These are phyloP conservation scores for Xylariaceae sp. DNA, from an alignment of 2,329 filamentous ascomycete genomes.

Conservation along the genomic window DNA sequence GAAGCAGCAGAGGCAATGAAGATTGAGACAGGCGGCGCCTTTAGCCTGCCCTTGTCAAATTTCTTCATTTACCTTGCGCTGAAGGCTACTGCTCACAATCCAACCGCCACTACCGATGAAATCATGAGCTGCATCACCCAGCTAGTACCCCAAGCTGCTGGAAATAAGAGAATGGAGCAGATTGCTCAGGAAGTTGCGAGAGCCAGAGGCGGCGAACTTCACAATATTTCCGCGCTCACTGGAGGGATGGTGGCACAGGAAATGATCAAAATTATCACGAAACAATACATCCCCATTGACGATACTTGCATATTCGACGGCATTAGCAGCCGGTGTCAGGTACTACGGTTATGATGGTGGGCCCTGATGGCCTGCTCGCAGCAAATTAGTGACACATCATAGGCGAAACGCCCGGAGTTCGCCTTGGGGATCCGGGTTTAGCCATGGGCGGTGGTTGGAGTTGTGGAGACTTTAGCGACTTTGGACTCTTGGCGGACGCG, in stretches of 20 bases:
- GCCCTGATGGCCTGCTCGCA: slow-evolving; percentile 28
- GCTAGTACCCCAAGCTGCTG: slow-evolving; percentile 54
- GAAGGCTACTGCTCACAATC: slow-evolving; percentile 56
- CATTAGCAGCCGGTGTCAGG: slow-evolving; percentile 66
- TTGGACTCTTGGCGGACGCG: slow-evolving; percentile 38
- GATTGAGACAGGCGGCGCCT: slow-evolving; percentile 41
- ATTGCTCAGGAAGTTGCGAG: slow-evolving; percentile 73
- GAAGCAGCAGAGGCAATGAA: slow-evolving; percentile 55
- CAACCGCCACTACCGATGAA: slow-evolving; percentile 55
- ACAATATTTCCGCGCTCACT: slow-evolving; percentile 87
- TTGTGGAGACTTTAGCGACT: slow-evolving; percentile 37
- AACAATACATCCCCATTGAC: slow-evolving; percentile 74
- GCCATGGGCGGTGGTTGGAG: slow-evolving; percentile 38
- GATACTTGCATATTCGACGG: slow-evolving; percentile 76
- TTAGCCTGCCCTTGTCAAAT: slow-evolving; percentile 61
- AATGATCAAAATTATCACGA: slow-evolving; percentile 85
- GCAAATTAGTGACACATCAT: slow-evolving; percentile 32
- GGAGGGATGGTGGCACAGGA: slow-evolving; percentile 98
- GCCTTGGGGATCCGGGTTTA: slow-evolving; percentile 42
- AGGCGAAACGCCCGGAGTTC: slow-evolving; percentile 39
- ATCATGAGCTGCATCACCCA: slow-evolving; percentile 58
- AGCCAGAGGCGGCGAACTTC: slow-evolving; percentile 83
- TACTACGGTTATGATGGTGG: slow-evolving; percentile 57
- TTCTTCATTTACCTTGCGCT: slow-evolving; percentile 74
- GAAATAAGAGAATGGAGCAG: slow-evolving; percentile 58